These are phyloP conservation scores for Adiantum capillusveneris DNA, from an alignment of 75 land plant genomes.

Conservation along the genomic window DNA sequence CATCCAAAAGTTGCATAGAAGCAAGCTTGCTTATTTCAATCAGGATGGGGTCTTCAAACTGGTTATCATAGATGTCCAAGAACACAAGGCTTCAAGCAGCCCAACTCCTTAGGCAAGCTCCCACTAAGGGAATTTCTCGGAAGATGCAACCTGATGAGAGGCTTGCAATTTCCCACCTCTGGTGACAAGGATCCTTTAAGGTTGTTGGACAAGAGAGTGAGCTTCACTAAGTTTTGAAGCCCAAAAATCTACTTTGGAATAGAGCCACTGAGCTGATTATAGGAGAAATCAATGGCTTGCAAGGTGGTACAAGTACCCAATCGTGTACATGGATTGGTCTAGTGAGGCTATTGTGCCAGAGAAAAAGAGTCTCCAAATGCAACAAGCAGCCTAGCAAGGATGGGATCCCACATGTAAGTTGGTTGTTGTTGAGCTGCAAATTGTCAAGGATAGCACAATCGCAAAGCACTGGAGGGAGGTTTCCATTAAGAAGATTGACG, in stretches of 20 bases:
- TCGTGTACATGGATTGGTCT: constrained; percentile 49
- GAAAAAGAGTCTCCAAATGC: constrained; percentile 34
- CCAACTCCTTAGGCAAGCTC: constrained; percentile 24
- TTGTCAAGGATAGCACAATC: constrained; percentile 39
- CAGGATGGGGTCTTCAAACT: constrained; percentile 18
- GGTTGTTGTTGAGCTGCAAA: constrained; percentile 70
- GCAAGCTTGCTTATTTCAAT: constrained; percentile 12
- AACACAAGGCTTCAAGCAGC: constrained; percentile 17
- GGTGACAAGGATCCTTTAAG: constrained; percentile 25
- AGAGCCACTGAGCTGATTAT: constrained; percentile 27
- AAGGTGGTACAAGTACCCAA: constrained; percentile 61
- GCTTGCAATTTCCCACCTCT: constrained; percentile 20
- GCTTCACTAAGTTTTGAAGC: constrained; percentile 21
- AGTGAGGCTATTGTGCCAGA: constrained; percentile 54
- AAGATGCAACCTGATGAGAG: constrained; percentile 39
- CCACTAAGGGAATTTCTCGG: constrained; percentile 30
- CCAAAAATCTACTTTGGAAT: constrained; percentile 32
- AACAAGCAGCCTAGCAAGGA: constrained; percentile 35
- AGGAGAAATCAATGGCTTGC: constrained; percentile 51
- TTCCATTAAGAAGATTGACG: constrained; percentile 56
- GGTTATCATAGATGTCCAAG: constrained; percentile 12
- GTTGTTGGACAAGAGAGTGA: constrained; percentile 26
- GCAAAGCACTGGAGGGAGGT: constrained; percentile 43
- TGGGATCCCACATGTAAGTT: constrained; percentile 57
- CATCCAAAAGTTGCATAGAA: constrained; percentile 9